Evolutionary conservation across 345 rosid species (phyloP).

Genomic region (Acer saccharum): DNA sequence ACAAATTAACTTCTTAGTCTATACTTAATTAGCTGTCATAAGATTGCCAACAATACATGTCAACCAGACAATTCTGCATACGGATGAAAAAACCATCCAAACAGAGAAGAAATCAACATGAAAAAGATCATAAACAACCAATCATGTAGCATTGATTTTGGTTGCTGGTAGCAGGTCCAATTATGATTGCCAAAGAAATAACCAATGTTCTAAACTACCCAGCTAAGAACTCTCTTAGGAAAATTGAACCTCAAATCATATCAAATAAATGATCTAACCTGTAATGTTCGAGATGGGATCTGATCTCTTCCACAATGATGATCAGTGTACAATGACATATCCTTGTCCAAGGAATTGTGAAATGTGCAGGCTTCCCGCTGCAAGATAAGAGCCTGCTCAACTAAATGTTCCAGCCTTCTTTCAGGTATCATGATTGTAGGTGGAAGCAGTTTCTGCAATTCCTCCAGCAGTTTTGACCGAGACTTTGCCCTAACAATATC

Average conservation of each 20-base stretch:
- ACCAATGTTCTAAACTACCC: neutral
- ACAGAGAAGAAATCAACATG: slow-evolving; percentile 4
- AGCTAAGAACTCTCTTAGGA: neutral
- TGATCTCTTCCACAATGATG: slow-evolving; percentile 66
- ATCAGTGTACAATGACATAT: slow-evolving; percentile 62
- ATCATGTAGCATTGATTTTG: slow-evolving; percentile 11
- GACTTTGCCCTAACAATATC: slow-evolving; percentile 37
- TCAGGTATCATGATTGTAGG: slow-evolving; percentile 58
- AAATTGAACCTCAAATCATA: slow-evolving; percentile 9
- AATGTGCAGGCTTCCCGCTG: slow-evolving; percentile 57
- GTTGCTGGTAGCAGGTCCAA: neutral
- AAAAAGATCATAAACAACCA: slow-evolving; percentile 3
- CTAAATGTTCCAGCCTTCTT: slow-evolving; percentile 63
- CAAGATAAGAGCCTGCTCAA: slow-evolving; percentile 66
- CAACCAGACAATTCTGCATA: neutral
- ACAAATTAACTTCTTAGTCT: neutral
- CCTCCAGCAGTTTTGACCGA: slow-evolving; percentile 50
- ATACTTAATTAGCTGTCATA: neutral
- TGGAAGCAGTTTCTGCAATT: slow-evolving; percentile 58
- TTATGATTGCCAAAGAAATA: neutral
- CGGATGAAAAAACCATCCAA: neutral
- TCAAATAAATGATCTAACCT: slow-evolving; percentile 43
- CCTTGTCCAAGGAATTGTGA: slow-evolving; percentile 58
- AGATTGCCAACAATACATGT: neutral
- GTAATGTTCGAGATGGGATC: slow-evolving; percentile 61